A percentile compares a stretch with the other conserved stretches of the same genome.
Conservation (phyloP, 495 filamentous ascomycete genomes). For the Penicillium paxilli region DNA sequence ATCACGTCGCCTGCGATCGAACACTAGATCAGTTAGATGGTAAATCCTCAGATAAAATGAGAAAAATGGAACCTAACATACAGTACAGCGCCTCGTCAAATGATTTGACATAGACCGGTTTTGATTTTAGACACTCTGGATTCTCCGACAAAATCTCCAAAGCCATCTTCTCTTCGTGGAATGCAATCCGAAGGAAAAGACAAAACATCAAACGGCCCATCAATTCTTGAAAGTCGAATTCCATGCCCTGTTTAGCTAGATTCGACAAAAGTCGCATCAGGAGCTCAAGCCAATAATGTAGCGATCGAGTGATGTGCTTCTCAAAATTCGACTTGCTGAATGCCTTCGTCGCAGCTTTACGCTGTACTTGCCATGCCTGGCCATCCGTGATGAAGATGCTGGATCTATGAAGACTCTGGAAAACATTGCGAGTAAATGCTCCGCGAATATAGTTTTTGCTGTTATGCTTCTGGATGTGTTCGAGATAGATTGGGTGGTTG, state of each 20-base stretch:
- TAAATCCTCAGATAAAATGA: not conserved
- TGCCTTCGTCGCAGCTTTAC: not conserved
- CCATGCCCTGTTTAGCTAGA: not conserved
- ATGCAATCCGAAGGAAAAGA: not conserved
- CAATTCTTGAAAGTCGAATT: not conserved
- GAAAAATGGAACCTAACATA: not conserved
- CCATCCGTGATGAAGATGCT: not conserved
- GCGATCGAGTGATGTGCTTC: not conserved
- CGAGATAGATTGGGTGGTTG: not conserved
- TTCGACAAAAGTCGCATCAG: not conserved
- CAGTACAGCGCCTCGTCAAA: not conserved
- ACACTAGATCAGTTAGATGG: not conserved
- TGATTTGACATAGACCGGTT: not conserved
- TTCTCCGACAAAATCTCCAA: not conserved
- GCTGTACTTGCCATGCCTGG: not conserved
- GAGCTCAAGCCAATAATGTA: not conserved
- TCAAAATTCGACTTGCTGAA: not conserved
- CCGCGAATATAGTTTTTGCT: not conserved
- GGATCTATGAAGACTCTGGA: not conserved
- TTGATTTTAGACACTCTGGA: not conserved
- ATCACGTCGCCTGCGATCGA: not conserved
- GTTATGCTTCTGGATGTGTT: not conserved
- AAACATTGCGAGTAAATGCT: not conserved
- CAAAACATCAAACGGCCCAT: not conserved
- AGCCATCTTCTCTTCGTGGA: not conserved